Percentiles rank a stretch among this genome's conserved stretches.
Evolutionary conservation across 306 rosid species (phyloP).

Genomic region (Erythrophleum fordii): DNA sequence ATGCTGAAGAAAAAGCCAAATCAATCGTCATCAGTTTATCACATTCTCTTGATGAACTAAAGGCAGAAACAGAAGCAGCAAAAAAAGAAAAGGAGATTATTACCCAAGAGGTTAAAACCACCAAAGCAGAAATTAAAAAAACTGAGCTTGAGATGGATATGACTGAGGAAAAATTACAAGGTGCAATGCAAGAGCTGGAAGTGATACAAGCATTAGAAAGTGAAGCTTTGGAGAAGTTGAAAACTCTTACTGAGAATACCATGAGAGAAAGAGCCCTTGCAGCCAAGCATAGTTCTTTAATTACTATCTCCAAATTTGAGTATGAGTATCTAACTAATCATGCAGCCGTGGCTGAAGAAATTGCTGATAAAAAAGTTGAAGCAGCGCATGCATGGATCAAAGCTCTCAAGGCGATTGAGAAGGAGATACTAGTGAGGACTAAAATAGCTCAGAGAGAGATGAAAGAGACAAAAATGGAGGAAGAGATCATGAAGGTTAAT

Average conservation of each 20-base stretch:
- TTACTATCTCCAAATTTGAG: constrained; percentile 83
- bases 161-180: constrained; percentile 68
- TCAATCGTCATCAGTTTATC: constrained; percentile 60
- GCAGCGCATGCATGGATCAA: constrained; percentile 88
- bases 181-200: constrained; percentile 72
- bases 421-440: constrained; percentile 63
- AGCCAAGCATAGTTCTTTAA: constrained; percentile 59
- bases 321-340: constrained; percentile 72
- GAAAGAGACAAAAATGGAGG: constrained; percentile 51
- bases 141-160: constrained; percentile 62
- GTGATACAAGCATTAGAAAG: constrained; percentile 64
- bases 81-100: constrained; percentile 56
- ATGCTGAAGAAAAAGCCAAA: constrained; percentile 70
- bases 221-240: constrained; percentile 65
- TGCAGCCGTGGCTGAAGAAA: constrained; percentile 73
- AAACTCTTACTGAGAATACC: constrained; percentile 57
- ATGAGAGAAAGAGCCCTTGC: constrained; percentile 61
- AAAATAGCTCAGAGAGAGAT: constrained; percentile 64
- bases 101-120: constrained; percentile 52
- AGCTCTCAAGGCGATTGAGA: constrained; percentile 91
- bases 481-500: constrained; percentile 47
- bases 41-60: constrained; percentile 61
- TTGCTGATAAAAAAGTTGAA: constrained; percentile 86
- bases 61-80: constrained; percentile 60
- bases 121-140: constrained; percentile 53